Evolutionary conservation across 1,284 basidiomycete genomes (phyloP), one percentile per base, ranked within the genome.

Genomic region (Boletus coffeatus): DNA sequence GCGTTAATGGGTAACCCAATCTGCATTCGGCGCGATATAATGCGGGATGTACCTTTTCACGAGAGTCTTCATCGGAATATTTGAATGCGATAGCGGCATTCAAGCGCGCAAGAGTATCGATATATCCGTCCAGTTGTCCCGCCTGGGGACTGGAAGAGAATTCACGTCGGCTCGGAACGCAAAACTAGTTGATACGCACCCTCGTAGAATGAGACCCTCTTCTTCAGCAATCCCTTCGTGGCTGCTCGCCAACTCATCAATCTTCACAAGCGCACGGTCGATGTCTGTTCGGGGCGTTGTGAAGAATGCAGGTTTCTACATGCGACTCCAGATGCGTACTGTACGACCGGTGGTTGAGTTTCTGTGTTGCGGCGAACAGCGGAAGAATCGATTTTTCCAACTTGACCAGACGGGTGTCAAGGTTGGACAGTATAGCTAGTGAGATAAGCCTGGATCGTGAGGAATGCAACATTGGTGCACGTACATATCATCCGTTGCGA

Each of bases 301-400:
- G 21, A 73, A 46, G 34, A 2, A 57, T 34, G 21, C 13, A 5
- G 16, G 10, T 13, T 2, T 21, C 36, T 41, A 57, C 18, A 56
- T 61, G 48, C 8, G 14, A 34, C 16, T 16, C 16, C 14, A 36
- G 3, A 25, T 18, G 78, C 87, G 37, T 66, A 89, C 90, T 92
- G 57, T 81, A 83, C 10, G 83, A 83, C 57, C 91, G 76, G 67
- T 82, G 79, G 61, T 89, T 91, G 62, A 93, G 74, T n/a, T 87
- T 77, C 70, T 92, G 88, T 0, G 90, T 87, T 2, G 88, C 87
- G 2, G 80, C 83, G 68, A 93, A 90, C 14, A 93, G 73, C 0
- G 90, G 90, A 16, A 89, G 73, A 62, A 93, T 91, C 4, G 89
- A 88, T 69, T 92, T 93, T 70, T 92, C 91, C 34, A 93, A 80